Percentiles rank a stretch among this genome's conserved stretches.
Conservation (phyloP, 345 rosid species). For the Euphorbia lathyris region DNA sequence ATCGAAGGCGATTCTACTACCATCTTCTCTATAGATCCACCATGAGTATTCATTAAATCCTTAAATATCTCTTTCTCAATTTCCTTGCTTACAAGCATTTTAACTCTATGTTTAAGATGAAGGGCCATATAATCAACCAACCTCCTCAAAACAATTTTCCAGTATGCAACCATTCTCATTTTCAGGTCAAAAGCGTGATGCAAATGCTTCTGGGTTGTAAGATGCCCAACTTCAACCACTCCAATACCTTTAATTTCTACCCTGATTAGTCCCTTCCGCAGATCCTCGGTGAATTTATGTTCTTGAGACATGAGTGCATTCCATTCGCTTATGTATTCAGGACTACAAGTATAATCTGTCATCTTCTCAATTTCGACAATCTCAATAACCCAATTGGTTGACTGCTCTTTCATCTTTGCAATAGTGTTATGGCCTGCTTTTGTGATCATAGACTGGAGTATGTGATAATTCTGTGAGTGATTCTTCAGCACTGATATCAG, state of each 20-base stretch:
- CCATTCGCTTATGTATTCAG: conserved; percentile 29
- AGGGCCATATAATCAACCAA: conserved; percentile 28
- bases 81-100: conserved; percentile 22
- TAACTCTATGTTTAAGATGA: conserved; percentile 17
- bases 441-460: conserved; percentile 10
- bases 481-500: conserved; percentile 17
- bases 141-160: conserved; percentile 33
- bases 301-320: conserved; percentile 20
- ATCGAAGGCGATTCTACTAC: conserved; percentile 26
- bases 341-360: conserved; percentile 35
- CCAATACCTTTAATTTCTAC: conserved; percentile 16
- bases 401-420: conserved; percentile 31
- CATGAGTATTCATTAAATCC: conserved; percentile 21
- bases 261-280: background rate
- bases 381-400: conserved; percentile 27
- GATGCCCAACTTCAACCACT: background rate
- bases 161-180: conserved; percentile 30
- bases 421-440: conserved; percentile 28
- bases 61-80: conserved; percentile 19
- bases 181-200: conserved; percentile 29
- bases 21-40: conserved; percentile 26
- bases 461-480: conserved; percentile 22
- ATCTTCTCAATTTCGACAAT: conserved; percentile 35
- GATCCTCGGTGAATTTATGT: background rate
- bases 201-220: background rate